Conservation (phyloP, 108 stramenopile genomes). For the Pseudonitzschia pungens region DNA sequence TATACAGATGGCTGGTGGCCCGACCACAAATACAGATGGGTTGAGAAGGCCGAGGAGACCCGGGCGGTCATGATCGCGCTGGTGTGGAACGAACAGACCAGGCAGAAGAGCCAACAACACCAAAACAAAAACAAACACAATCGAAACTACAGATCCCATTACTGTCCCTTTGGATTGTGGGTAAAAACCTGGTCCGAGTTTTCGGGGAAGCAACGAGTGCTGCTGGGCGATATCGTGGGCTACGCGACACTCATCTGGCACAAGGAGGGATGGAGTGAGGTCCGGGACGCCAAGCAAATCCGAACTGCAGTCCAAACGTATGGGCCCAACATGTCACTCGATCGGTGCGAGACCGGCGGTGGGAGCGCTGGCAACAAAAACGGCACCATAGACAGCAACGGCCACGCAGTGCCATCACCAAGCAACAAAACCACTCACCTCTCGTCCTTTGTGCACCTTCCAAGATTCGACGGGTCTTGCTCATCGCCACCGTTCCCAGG, state of each 20-base stretch:
- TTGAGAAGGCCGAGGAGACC: not conserved
- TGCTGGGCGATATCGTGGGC: not conserved
- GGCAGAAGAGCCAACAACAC: not conserved
- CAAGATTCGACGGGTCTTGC: constrained; percentile 10
- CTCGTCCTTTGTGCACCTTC: not conserved
- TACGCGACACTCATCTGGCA: not conserved
- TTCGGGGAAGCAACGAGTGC: not conserved
- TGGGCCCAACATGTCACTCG: not conserved
- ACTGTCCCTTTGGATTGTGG: not conserved
- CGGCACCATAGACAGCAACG: too few relatives aligned
- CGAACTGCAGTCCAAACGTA: not conserved
- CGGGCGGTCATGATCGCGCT: not conserved
- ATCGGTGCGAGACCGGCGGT: not conserved
- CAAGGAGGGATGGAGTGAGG: not conserved
- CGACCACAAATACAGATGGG: not conserved
- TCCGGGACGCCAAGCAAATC: not conserved
- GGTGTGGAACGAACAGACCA: not conserved
- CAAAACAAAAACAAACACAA: too few relatives aligned
- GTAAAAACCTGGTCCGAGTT: not conserved
- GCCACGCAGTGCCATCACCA: too few relatives aligned
- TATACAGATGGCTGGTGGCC: not conserved
- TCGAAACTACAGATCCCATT: too few relatives aligned
- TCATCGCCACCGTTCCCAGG: constrained; percentile 33
- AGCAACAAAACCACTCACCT: not conserved
- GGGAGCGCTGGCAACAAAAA: not conserved